Base-by-base conservation (phyloP, 2,329 filamentous ascomycete genomes). In the Diaporthe sp. region DNA sequence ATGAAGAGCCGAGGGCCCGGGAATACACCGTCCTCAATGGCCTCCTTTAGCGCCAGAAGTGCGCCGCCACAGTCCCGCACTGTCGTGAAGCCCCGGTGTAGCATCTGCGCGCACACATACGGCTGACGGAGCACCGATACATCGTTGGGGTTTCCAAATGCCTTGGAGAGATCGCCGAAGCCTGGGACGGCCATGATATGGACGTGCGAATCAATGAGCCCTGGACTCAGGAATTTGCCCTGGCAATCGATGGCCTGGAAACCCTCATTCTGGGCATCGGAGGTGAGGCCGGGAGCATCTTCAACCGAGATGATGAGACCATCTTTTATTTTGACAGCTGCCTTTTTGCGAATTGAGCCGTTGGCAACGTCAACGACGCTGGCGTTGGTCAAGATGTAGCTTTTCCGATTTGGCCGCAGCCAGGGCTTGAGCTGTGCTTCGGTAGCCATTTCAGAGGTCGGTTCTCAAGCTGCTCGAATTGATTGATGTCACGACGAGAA, bases 51-150 rank as follows among this genome's bases (percentile, higher is more conserved):
- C 1, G 88, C 86, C 0, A 86, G 79, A 3, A 81, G 81, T 2
- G 88, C 88, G 13, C 89, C 89, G 2, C 87, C 89, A 75, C 87
- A 89, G 79, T 91, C 89, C 2, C 89, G 85, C 15, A 89, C 84
- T 8, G 82, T 86, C 1, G 89, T 90, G 81, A 90, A 90, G 4
- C 89, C 89, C 25, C 88, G 85, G 44, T 83, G 79, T 0, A 90
- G 84, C 83, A 90, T 90, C 74, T 88, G 82, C 28, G 81, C 78
- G 53, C 82, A 83, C 8, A 87, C 83, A 72, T 84, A 87, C 4
- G 87, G 82, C 77, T 86, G 84, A 7, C 87, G 81, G 4, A 86
- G 80, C 3, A 84, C 77, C 0, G 81, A 82, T 22, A 82, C 83
- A 22, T 74, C 76, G 70, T 75, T 76, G 5, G 78, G 78, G 73